Conservation (phyloP, 2,329 filamentous ascomycete genomes). For the Alternaria incomplexa region DNA sequence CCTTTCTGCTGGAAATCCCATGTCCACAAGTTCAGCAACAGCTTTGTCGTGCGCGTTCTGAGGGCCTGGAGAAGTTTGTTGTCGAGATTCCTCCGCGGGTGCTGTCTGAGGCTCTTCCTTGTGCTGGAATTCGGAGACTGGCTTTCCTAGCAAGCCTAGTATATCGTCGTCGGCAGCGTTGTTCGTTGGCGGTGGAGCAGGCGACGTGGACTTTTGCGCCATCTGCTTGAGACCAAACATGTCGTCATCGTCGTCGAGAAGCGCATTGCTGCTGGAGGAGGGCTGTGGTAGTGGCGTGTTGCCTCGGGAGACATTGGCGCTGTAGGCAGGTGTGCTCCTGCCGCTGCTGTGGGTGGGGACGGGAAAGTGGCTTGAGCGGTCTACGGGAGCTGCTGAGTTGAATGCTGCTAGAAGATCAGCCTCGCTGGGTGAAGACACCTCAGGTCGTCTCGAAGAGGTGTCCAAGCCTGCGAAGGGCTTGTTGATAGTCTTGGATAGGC, state of each 20-base stretch:
- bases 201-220: constrained; percentile 50
- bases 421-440: constrained; percentile 50
- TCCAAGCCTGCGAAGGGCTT: constrained; percentile 48
- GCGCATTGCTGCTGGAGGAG: constrained; percentile 25
- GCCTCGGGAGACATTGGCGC: constrained; percentile 31
- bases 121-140: constrained; percentile 60
- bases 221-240: constrained; percentile 81
- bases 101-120: constrained; percentile 24
- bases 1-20: constrained; percentile 88
- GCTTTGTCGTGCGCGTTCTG: constrained; percentile 72
- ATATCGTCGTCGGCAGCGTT: constrained; percentile 63
- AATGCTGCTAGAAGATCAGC: constrained; percentile 69
- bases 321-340: constrained; percentile 48
- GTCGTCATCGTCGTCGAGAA: constrained; percentile 75
- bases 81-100: constrained; percentile 11
- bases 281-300: constrained; percentile 36
- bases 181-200: constrained; percentile 26
- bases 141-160: constrained; percentile 65
- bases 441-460: constrained; percentile 36
- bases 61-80: constrained; percentile 28
- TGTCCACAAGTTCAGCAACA: constrained; percentile 88
- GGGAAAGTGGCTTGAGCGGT: constrained; percentile 65
- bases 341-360: constrained; percentile 51
- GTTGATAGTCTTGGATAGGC: constrained; percentile 46
- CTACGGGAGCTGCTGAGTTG: constrained; percentile 64